Percentiles rank a stretch among this genome's conserved stretches.
Conservation (phyloP, 2,329 filamentous ascomycete genomes). For the Ascomycota sp. region DNA sequence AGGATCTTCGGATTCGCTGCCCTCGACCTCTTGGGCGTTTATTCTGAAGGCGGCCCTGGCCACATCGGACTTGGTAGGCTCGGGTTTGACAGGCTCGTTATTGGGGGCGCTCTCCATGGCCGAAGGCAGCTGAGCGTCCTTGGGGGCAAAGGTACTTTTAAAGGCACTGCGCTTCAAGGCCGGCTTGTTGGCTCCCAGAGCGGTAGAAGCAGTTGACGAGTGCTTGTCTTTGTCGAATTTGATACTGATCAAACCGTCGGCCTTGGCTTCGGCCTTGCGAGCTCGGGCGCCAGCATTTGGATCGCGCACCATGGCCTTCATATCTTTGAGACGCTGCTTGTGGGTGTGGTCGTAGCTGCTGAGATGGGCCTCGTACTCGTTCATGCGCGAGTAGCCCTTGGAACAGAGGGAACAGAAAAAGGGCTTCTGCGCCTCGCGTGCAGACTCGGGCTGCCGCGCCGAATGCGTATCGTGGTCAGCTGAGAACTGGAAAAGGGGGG, state of each 20-base stretch:
- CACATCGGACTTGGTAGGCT: too few relatives aligned
- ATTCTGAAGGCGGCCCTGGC: too few relatives aligned
- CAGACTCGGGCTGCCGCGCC: slow-evolving; percentile 37
- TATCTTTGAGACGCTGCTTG: slow-evolving; percentile 72
- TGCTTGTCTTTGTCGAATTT: slow-evolving; percentile 25
- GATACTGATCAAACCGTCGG: slow-evolving; percentile 47
- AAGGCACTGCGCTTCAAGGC: slow-evolving; percentile 71
- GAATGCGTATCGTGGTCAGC: slow-evolving; percentile 38
- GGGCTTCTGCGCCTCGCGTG: slow-evolving; percentile 56
- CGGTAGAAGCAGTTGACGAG: slow-evolving; percentile 3
- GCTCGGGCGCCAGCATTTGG: slow-evolving; percentile 43
- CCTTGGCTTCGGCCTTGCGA: slow-evolving; percentile 49
- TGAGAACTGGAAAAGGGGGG: too few relatives aligned
- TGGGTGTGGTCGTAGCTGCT: slow-evolving; percentile 91
- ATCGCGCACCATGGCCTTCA: slow-evolving; percentile 66
- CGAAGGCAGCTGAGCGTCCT: slow-evolving; percentile 12
- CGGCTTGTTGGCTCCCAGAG: slow-evolving; percentile 33
- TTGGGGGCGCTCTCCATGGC: slow-evolving; percentile 41
- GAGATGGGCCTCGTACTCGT: slow-evolving; percentile 90
- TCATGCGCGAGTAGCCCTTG: slow-evolving; percentile 88
- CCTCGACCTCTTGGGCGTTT: too few relatives aligned
- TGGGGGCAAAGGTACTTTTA: slow-evolving; percentile 51
- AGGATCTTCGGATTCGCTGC: too few relatives aligned
- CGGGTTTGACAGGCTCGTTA: too few relatives aligned
- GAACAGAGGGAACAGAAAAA: slow-evolving; percentile 79